Percentiles rank a stretch among this genome's conserved stretches.
phyloP scores from a whole-genome alignment of 768 basidiomycete species.

The Mycena rebaudengoi region DNA sequence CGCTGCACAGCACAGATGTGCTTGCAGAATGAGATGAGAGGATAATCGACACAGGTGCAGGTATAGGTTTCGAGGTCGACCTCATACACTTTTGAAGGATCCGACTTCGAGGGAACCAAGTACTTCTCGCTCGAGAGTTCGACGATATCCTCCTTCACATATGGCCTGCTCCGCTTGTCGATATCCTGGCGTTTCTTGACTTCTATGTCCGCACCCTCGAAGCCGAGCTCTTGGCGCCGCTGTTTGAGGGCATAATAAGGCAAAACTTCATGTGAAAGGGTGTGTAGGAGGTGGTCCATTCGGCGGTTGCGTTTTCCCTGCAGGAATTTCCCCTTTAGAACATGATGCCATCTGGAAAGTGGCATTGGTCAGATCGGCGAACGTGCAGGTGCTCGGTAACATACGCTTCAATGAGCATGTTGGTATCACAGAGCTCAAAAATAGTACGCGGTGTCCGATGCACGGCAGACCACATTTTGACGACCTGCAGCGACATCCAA shows the following conservation, averaged over 20 bases:
- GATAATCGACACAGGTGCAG: neutral
- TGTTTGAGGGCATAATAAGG: constrained; percentile 27
- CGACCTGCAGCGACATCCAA: constrained; percentile 24
- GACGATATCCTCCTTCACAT: constrained; percentile 6
- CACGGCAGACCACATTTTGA: constrained; percentile 35
- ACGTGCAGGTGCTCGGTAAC: neutral
- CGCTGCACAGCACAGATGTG: neutral
- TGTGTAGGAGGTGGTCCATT: constrained; percentile 31
- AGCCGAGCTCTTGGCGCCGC: constrained; percentile 28
- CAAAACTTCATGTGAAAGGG: constrained; percentile 25
- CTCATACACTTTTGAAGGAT: neutral
- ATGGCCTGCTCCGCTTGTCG: neutral
- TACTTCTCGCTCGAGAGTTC: neutral
- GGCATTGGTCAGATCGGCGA: no score
- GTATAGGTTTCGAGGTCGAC: neutral
- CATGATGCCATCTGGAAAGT: constrained; percentile 30
- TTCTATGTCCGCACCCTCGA: constrained; percentile 32
- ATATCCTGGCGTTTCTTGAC: constrained; percentile 16
- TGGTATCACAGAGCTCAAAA: constrained; percentile 29
- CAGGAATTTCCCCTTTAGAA: constrained; percentile 36
- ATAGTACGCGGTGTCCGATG: constrained; percentile 20
- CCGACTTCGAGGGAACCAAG: neutral
- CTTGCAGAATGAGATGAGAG: neutral
- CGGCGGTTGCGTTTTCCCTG: constrained; percentile 29
- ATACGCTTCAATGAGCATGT: constrained; percentile 37